Base-by-base conservation (phyloP, 2,329 filamentous ascomycete species). In the Fusarium sororula region DNA sequence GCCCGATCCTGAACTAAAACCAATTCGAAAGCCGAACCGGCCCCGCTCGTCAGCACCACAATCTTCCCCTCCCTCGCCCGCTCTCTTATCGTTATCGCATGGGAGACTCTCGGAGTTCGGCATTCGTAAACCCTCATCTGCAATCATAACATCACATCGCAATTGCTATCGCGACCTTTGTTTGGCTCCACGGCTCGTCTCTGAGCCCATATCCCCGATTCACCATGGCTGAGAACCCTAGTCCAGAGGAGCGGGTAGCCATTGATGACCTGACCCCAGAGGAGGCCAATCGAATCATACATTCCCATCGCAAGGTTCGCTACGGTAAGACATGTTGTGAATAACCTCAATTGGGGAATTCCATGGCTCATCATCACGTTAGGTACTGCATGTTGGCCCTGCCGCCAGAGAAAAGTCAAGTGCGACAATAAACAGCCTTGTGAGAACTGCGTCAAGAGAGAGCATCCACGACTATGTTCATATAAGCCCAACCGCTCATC, bases 391-490 rank as follows among this genome's bases (percentile, higher is more conserved):
- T 92, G 90, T 77, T 92, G 90, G 90, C 90, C 90, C 18, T 92
- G 90, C 78, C 86, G 90, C 51, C 90, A 92, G 80, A 86, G 90
- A 73, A 92, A 92, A 81, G 90, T 92, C 45, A 92, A 92, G 82
- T 92, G 90, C 80, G 90, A 92, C 82, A 92, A 91, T 80, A 90
- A 91, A 80, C 87, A 90, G 77, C 90, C 90, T 2, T 92, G 90
- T 80, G 90, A 92, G 78, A 92, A 92, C 79, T 92, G 90, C 77
- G 87, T 91, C 77, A 91, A 91, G 83, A 84, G 90, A 62, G 90
- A 92, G 67, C 90, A 92, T 75, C 86, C 90, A 6, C 86, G 89
- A 80, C 83, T 92, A 57, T 92, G 90, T 79, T 91, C 89, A 35
- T 92, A 92, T 82, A 91, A 91, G 78, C 90, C 90, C 20, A 92